Evolutionary conservation across 2,329 filamentous ascomycete species (phyloP).

Genomic region (Bimuria novae-zelandiae): DNA sequence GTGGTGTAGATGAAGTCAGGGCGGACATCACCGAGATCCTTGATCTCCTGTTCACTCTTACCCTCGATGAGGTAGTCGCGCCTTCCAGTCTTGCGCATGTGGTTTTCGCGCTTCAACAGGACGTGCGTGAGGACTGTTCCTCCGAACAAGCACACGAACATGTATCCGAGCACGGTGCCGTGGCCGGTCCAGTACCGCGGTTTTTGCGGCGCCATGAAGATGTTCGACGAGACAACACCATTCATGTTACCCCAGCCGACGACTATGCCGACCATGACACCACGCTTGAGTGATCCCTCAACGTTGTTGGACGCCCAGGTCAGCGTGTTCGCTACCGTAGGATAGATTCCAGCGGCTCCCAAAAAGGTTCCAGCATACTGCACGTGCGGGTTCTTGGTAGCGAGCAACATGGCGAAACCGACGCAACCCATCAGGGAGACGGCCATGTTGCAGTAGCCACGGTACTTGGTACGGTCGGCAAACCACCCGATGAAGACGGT

Average conservation of each 20-base stretch:
- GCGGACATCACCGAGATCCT: conserved; percentile 69
- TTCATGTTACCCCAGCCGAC: conserved; percentile 93
- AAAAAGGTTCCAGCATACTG: conserved; percentile 87
- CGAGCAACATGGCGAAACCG: conserved; percentile 82
- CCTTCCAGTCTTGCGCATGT: conserved; percentile 64
- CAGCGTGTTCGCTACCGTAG: conserved; percentile 83
- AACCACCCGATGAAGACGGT: conserved; percentile 73
- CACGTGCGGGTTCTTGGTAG: conserved; percentile 64
- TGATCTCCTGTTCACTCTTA: conserved; percentile 66
- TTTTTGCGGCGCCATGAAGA: conserved; percentile 65
- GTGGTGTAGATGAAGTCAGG: conserved; percentile 73
- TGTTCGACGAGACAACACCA: conserved; percentile 82
- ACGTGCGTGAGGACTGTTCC: conserved; percentile 70
- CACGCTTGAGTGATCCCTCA: conserved; percentile 92
- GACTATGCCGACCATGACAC: conserved; percentile 83
- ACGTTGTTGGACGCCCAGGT: conserved; percentile 88
- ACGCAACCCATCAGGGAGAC: conserved; percentile 72
- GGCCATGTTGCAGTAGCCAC: conserved; percentile 80
- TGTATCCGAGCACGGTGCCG: conserved; percentile 73
- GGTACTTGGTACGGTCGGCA: conserved; percentile 73
- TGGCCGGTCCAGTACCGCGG: conserved; percentile 77
- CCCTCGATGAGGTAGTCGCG: conserved; percentile 71
- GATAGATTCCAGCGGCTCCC: conserved; percentile 86
- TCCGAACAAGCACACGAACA: conserved; percentile 70
- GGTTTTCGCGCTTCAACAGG: conserved; percentile 70